phyloP scores from a whole-genome alignment of 345 rosid genomes.

The Eucalyptus grandis region DNA sequence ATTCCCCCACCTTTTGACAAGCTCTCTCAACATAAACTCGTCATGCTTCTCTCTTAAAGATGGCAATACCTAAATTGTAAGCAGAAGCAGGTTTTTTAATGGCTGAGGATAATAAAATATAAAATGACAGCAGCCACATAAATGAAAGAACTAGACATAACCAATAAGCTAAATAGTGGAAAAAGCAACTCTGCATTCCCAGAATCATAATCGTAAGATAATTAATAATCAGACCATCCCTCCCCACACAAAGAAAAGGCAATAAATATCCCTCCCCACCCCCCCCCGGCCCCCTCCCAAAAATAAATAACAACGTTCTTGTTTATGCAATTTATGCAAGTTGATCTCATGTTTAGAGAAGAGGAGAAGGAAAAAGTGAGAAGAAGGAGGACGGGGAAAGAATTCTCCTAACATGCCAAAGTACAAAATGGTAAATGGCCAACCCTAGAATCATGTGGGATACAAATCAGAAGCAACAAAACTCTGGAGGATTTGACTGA shows the following conservation, averaged over 20 bases:
- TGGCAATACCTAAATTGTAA: slow-evolving; percentile 23
- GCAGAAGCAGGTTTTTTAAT: background rate
- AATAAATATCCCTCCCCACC: too few relatives aligned
- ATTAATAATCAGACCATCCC: background rate
- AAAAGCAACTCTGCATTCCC: background rate
- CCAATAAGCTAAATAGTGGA: background rate
- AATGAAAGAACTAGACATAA: background rate
- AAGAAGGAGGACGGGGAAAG: background rate
- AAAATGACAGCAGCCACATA: background rate
- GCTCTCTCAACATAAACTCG: slow-evolving; percentile 44
- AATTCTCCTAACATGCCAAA: background rate
- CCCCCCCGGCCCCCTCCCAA: too few relatives aligned
- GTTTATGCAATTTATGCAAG: background rate
- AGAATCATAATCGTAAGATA: background rate
- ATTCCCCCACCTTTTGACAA: slow-evolving; percentile 45
- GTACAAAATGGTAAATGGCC: background rate
- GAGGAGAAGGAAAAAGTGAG: background rate
- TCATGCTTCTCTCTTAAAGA: slow-evolving; percentile 43
- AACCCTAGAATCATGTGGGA: background rate
- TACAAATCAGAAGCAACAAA: background rate
- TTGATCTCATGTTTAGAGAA: background rate
- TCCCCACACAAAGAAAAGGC: background rate
- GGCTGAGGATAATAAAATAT: too few relatives aligned
- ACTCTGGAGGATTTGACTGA: background rate
- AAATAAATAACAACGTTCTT: background rate